phyloP scores from a whole-genome alignment of 2,329 filamentous ascomycete species.

The Berkeleyomyces rouxiae region DNA sequence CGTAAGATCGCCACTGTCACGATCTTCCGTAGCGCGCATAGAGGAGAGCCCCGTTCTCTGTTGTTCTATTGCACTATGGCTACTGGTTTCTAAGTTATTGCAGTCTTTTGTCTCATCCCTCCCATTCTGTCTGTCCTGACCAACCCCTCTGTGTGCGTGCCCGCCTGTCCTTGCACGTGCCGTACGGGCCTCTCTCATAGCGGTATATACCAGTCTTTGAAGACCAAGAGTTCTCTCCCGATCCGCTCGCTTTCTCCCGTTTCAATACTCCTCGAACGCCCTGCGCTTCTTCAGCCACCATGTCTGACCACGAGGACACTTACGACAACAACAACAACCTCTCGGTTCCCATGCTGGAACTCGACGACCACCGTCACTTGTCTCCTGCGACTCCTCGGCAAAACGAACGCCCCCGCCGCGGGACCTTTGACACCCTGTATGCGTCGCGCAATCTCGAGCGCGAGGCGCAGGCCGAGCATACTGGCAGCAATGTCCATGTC shows the following conservation, averaged over 20 bases:
- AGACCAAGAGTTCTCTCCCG: not conserved
- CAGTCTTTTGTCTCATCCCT: not conserved
- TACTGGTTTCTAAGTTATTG: constrained; percentile 1
- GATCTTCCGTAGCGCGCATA: not conserved
- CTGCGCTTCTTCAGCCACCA: constrained; percentile 25
- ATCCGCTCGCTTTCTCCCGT: not conserved
- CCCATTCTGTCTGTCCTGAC: not conserved
- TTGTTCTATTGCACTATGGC: constrained; percentile 4
- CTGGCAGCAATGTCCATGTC: constrained; percentile 29
- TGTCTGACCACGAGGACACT: constrained; percentile 52
- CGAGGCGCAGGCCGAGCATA: constrained; percentile 17
- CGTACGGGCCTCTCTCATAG: not conserved
- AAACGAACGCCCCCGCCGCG: constrained; percentile 43
- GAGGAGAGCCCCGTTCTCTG: not conserved
- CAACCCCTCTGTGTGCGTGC: not conserved
- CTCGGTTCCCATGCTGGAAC: constrained; percentile 59
- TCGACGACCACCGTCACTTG: constrained; percentile 75
- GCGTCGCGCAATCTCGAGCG: constrained; percentile 27
- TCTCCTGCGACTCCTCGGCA: constrained; percentile 40
- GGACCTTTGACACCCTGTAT: constrained; percentile 58
- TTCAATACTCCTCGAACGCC: not conserved
- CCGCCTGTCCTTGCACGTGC: not conserved
- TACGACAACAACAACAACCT: constrained; percentile 43
- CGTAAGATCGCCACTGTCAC: constrained; percentile 45
- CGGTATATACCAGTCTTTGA: not conserved